These are phyloP conservation scores for Aspergillus leporis DNA, from an alignment of 495 filamentous ascomycete species.

Conservation along the genomic window DNA sequence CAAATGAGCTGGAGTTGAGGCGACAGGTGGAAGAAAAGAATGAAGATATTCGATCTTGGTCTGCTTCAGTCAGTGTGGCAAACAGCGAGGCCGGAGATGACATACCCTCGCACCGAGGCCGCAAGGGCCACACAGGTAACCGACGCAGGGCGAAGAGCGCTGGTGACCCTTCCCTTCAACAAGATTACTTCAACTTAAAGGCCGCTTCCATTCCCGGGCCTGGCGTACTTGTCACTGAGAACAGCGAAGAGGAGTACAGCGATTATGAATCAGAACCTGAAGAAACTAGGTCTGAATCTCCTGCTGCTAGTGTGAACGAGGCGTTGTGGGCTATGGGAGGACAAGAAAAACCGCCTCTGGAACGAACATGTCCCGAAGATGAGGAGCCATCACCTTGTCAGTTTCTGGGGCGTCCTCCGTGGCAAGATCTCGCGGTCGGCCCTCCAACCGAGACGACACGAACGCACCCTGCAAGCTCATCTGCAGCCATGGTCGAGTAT, in stretches of 20 bases:
- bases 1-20: constrained; percentile 44
- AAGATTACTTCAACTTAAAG: constrained; percentile 43
- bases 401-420: constrained; percentile 40
- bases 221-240: constrained; percentile 46
- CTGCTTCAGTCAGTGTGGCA: constrained; percentile 40
- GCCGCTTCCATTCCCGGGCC: constrained; percentile 41
- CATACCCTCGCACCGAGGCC: constrained; percentile 21
- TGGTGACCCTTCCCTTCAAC: constrained; percentile 43
- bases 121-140: constrained; percentile 20
- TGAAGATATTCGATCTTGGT: constrained; percentile 47
- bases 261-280: constrained; percentile 29
- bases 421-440: constrained; percentile 42
- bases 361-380: constrained; percentile 20
- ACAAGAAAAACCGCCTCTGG: constrained; percentile 27
- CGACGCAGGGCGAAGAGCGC: constrained; percentile 49
- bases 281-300: constrained; percentile 31
- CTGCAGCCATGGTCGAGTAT: constrained; percentile 47
- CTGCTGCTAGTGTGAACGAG: constrained; percentile 33
- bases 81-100: constrained; percentile 43
- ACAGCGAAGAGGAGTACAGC: constrained; percentile 40
- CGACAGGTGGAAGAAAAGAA: constrained; percentile 45
- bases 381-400: constrained; percentile 29
- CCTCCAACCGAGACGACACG: constrained; percentile 30
- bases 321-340: constrained; percentile 28
- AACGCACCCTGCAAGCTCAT: constrained; percentile 46